Evolutionary conservation across 2,329 filamentous ascomycete genomes (phyloP).

Genomic region (Chaetomium olivaceum): DNA sequence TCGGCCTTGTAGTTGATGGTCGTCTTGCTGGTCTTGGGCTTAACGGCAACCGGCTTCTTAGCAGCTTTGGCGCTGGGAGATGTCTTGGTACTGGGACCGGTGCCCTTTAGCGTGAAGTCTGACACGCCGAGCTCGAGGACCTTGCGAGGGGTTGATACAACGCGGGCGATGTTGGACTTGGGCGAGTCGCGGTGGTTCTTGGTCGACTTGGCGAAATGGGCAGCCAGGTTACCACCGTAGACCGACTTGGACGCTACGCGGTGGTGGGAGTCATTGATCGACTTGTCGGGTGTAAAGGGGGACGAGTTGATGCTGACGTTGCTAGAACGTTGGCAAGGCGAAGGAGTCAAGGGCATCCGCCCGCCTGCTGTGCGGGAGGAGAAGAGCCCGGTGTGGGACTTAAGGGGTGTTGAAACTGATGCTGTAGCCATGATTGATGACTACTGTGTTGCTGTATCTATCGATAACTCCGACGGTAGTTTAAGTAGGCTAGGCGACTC

Average conservation of each 20-base stretch:
- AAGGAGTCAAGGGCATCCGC: slow-evolving; percentile 91
- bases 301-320: slow-evolving; percentile 62
- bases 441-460: slow-evolving; percentile 41
- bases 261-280: slow-evolving; percentile 49
- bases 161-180: slow-evolving; percentile 91
- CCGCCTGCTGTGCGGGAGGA: slow-evolving; percentile 89
- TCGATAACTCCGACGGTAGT: slow-evolving; percentile 48
- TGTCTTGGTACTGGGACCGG: slow-evolving; percentile 63
- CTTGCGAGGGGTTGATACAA: slow-evolving; percentile 74
- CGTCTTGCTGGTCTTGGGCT: slow-evolving; percentile 67
- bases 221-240: slow-evolving; percentile 75
- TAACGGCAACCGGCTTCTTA: slow-evolving; percentile 56
- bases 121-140: slow-evolving; percentile 86
- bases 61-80: slow-evolving; percentile 57
- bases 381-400: slow-evolving; percentile 93
- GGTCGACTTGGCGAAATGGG: slow-evolving; percentile 74
- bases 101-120: slow-evolving; percentile 87
- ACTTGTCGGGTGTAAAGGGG: slow-evolving; percentile 73
- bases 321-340: slow-evolving; percentile 65
- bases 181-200: slow-evolving; percentile 81
- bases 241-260: slow-evolving; percentile 67
- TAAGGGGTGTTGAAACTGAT: slow-evolving; percentile 84
- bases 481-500: slow-evolving; percentile 40
- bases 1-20: slow-evolving; percentile 80
- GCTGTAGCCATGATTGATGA: slow-evolving; percentile 69